Evolutionary conservation across 2,329 filamentous ascomycete species (phyloP).

Genomic region (Aspergillus jensenii): DNA sequence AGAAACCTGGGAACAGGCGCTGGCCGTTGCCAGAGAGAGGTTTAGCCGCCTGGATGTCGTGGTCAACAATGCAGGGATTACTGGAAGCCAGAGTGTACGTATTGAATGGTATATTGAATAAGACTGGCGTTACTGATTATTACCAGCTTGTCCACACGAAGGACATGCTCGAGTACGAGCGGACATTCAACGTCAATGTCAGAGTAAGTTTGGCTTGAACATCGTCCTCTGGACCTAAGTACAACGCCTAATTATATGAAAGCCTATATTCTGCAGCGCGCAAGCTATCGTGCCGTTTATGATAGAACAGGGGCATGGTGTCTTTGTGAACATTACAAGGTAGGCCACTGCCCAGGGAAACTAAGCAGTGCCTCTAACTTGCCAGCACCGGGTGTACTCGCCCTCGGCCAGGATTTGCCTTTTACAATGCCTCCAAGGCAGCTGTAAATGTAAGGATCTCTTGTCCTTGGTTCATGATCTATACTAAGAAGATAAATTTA

Average conservation of each 20-base stretch:
- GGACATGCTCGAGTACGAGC: not conserved
- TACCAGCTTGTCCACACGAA: not conserved
- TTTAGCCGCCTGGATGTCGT: not conserved
- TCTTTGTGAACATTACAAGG: not conserved
- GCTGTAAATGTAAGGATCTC: not conserved
- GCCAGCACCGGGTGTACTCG: not conserved
- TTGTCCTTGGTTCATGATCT: not conserved
- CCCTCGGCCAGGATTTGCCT: not conserved
- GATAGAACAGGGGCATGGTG: not conserved
- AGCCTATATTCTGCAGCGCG: not conserved
- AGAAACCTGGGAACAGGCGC: not conserved
- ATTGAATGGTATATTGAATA: not conserved
- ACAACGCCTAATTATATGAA: not conserved
- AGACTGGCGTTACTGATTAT: not conserved
- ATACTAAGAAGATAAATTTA: not conserved
- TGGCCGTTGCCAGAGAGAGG: not conserved
- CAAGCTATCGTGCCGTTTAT: not conserved
- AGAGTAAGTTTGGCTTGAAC: not conserved
- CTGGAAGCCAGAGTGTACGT: not conserved
- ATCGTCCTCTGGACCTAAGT: not conserved
- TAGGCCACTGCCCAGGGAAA: not conserved
- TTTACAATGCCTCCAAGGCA: not conserved
- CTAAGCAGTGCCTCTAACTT: not conserved
- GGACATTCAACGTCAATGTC: not conserved
- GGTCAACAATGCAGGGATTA: not conserved